Percentiles rank a stretch among this genome's conserved stretches.
phyloP scores from a whole-genome alignment of 768 basidiomycete species.

The Kwoniella newhampshirensis region DNA sequence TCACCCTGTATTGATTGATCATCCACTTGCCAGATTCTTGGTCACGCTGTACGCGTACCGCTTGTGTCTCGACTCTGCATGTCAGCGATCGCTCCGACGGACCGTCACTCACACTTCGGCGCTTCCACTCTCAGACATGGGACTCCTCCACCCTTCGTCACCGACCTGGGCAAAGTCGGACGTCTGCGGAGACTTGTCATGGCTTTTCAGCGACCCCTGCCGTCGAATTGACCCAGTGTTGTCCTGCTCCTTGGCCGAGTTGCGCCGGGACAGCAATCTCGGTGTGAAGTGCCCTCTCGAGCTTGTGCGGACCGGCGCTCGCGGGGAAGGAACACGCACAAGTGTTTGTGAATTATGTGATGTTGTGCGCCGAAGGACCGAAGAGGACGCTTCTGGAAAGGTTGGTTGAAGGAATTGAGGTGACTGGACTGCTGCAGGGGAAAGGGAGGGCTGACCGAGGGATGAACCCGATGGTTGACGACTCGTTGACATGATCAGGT shows the following conservation, averaged over 20 bases:
- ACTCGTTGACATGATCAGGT: slow-evolving; percentile 8
- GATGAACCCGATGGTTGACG: slow-evolving; percentile 5
- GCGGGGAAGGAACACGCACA: slow-evolving; percentile 19
- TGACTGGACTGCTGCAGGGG: slow-evolving; percentile 3
- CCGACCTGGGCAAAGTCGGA: not conserved
- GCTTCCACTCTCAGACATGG: slow-evolving; percentile 30
- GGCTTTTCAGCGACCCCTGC: not conserved
- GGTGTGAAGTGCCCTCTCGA: slow-evolving; percentile 6
- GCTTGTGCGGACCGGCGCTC: not conserved
- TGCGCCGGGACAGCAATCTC: slow-evolving; percentile 7
- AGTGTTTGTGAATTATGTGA: slow-evolving; percentile 1
- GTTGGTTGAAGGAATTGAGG: slow-evolving; percentile 13
- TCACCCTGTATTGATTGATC: slow-evolving; percentile 77
- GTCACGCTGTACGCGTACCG: slow-evolving; percentile 39
- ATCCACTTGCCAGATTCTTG: slow-evolving; percentile 53
- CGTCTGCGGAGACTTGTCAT: slow-evolving; percentile 2
- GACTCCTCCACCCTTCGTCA: slow-evolving; percentile 25
- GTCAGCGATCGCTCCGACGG: slow-evolving; percentile 4
- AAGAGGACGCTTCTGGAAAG: slow-evolving; percentile 7
- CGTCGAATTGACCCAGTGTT: not conserved
- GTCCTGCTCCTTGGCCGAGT: slow-evolving; percentile 11
- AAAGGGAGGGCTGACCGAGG: slow-evolving; percentile 5
- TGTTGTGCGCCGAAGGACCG: slow-evolving; percentile 5
- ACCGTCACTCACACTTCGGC: slow-evolving; percentile 32
- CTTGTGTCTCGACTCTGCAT: slow-evolving; percentile 48